Conservation (phyloP, 768 basidiomycete genomes). For the Tricholoma sp. region DNA sequence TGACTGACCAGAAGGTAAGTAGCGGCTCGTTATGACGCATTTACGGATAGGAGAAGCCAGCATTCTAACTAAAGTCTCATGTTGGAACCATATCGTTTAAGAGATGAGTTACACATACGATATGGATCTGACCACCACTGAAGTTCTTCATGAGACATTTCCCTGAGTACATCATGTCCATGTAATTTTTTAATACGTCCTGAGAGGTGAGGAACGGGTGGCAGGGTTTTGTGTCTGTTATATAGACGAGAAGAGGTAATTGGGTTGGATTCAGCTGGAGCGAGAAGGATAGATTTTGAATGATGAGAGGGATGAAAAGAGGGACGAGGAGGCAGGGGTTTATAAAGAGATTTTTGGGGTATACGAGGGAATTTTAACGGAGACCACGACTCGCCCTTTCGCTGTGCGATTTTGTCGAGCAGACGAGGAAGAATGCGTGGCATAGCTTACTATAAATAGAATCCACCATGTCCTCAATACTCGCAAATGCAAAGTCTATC, state of each 20-base stretch:
- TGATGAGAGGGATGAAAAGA: constrained; percentile 43
- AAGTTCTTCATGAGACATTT: constrained; percentile 61
- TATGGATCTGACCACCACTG: constrained; percentile 75
- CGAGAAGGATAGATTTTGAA: constrained; percentile 58
- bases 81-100: constrained; percentile 1
- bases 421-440: constrained; percentile 71
- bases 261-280: constrained; percentile 39
- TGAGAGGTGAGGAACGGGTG: constrained; percentile 39
- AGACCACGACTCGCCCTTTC: constrained; percentile 16
- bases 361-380: constrained; percentile 17
- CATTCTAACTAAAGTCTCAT: constrained; percentile 55
- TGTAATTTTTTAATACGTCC: constrained; percentile 16
- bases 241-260: constrained; percentile 47
- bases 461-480: constrained; percentile 2
- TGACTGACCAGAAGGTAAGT: constrained; percentile 53
- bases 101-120: constrained; percentile 38
- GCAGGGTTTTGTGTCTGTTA: constrained; percentile 50
- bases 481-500: constrained; percentile 27
- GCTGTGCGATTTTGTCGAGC: constrained; percentile 31
- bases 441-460: constrained; percentile 31
- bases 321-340: constrained; percentile 27
- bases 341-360: constrained; percentile 28
- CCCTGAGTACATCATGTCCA: constrained; percentile 36
- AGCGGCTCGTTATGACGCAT: constrained; percentile 44
- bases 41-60: constrained; percentile 56